phyloP scores from a whole-genome alignment of 306 rosid species.

The Crotalaria pallida region DNA sequence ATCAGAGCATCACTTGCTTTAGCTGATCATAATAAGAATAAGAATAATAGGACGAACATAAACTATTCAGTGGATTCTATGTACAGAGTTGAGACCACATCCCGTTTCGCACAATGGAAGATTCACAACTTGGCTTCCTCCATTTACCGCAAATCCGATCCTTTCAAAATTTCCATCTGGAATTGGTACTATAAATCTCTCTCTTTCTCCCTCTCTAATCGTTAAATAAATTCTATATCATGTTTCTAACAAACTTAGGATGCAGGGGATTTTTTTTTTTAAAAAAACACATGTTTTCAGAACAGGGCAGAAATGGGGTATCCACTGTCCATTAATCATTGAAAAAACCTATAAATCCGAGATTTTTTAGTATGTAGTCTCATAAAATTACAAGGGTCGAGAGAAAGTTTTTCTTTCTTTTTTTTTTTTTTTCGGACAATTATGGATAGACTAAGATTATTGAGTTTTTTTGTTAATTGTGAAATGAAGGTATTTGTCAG shows the following conservation, averaged over 20 bases:
- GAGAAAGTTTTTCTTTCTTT: too few species aligned
- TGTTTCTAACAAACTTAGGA: neutral
- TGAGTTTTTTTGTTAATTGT: neutral
- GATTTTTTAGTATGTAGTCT: too few species aligned
- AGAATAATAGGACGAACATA: constrained; percentile 53
- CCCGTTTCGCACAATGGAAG: constrained; percentile 98
- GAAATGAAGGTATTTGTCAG: constrained; percentile 78
- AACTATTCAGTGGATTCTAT: constrained; percentile 85
- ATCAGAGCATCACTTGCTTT: constrained; percentile 76
- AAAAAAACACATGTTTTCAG: neutral
- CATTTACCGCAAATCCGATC: constrained; percentile 94
- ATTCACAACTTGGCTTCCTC: constrained; percentile 88
- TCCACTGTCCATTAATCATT: neutral
- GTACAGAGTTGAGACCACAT: constrained; percentile 79
- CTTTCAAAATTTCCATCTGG: constrained; percentile 94
- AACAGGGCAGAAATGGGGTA: neutral
- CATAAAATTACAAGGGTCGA: too few species aligned
- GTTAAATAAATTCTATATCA: neutral
- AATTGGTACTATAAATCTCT: constrained; percentile 51
- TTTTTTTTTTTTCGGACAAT: neutral
- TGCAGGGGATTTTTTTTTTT: neutral
- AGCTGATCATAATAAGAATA: too few species aligned
- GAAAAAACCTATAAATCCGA: too few species aligned
- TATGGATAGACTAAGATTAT: neutral
- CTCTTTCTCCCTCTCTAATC: neutral